Percentiles rank a stretch among this genome's conserved stretches.
Evolutionary conservation across 2,329 filamentous ascomycete genomes (phyloP).

Genomic region (Hypoxylon sp.): DNA sequence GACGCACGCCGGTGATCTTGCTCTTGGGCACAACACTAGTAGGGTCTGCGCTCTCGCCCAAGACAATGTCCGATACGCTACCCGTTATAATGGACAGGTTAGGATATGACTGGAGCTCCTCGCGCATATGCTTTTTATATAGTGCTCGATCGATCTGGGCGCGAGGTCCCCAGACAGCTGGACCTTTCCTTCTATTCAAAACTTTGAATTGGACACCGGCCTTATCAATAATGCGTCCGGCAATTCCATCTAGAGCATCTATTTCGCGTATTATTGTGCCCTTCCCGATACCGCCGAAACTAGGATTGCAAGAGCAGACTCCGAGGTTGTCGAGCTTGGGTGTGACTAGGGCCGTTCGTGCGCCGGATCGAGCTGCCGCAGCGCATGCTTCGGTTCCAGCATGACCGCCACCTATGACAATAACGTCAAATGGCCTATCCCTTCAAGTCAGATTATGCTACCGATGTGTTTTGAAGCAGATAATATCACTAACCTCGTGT

Average conservation of each 20-base stretch:
- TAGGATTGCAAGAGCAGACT: conserved; percentile 96
- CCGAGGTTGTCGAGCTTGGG: conserved; percentile 90
- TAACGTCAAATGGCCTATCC: conserved; percentile 83
- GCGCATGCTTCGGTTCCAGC: conserved; percentile 95
- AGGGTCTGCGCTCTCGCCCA: conserved; percentile 70
- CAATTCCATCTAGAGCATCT: conserved; percentile 92
- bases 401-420: conserved; percentile 96
- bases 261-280: conserved; percentile 96
- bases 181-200: conserved; percentile 89
- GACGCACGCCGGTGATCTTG: conserved; percentile 84
- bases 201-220: conserved; percentile 94
- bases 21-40: conserved; percentile 67
- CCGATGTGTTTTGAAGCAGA: neutral
- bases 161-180: conserved; percentile 95
- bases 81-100: conserved; percentile 86
- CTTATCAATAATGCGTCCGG: conserved; percentile 91
- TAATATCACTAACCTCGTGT: conserved; percentile 50
- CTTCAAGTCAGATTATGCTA: neutral
- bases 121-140: conserved; percentile 91
- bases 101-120: conserved; percentile 83
- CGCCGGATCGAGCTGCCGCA: conserved; percentile 89
- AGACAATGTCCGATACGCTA: conserved; percentile 92
- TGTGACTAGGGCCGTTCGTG: conserved; percentile 89
- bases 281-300: conserved; percentile 98
- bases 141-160: conserved; percentile 94